Evolutionary conservation across 1,139 yeast genomes (phyloP), one percentile per base, ranked within the genome.

Genomic region (Geotrichum bryndzae): DNA sequence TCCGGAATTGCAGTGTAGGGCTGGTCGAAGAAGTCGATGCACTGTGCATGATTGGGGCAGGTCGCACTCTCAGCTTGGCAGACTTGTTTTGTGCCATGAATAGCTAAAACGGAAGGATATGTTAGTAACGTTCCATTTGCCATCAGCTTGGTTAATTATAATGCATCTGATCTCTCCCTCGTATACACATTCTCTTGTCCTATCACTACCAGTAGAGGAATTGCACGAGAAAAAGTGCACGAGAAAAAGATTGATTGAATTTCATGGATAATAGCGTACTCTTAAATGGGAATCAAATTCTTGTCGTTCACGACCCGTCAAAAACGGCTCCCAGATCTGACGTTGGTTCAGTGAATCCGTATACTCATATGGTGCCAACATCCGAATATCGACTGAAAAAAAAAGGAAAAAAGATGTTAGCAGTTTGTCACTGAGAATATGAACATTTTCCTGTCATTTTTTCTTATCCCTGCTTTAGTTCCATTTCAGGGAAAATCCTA

Each of bases 281-380:
- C 72, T 61, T 59, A 71, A 58, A 56, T 72, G 75, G 4, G 70
- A 61, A 61, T 72, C 75, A 61, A 72, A 70, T 57, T 72, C 71
- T 53, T 69, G 68, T 18, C 75, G 64, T 53, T 72, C 75, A 15
- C 68, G 62, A 13, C 75, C 75, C 2, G 74, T 71, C 53, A 72
- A 66, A 61, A 68, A 71, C 4, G 74, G 74, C 57, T 70, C 71
- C 75, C 75, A 72, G 8, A 70, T 66, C 59, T 71, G 74, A 2
- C 74, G 67, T 58, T 71, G 74, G 58, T 72, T 72, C 50, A 72
- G 66, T 15, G 72, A 67, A 61, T 72, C 74, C 7, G 70, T 71
- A 58, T 72, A 72, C 61, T 72, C 74, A 58, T 72, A 72, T 8
- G 73, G 73, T 7, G 73, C 72, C 23, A 68, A 59, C 46, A 58